Evolutionary conservation across 2,329 filamentous ascomycete species (phyloP), one percentile per base, ranked within the genome.

Genomic region (Colletotrichum tropicicola): DNA sequence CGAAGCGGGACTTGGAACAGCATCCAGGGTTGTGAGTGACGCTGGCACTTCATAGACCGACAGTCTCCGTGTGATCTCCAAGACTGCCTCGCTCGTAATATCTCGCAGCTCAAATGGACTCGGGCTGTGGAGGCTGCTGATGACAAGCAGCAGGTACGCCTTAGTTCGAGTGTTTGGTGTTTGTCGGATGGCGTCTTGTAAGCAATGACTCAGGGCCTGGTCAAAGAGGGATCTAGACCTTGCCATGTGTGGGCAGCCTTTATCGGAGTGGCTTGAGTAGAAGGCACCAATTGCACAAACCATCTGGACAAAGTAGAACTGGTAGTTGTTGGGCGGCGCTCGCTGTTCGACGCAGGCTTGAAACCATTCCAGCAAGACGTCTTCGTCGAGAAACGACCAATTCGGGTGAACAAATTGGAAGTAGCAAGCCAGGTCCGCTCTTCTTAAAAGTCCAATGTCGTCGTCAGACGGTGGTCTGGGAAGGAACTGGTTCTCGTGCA

Each of bases 331-430:
- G 25, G 56, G 13, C 3, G 25, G 25, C 12, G 30, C 35, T 12
- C n/a, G 23, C 19, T 44, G 56, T 23, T 52, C 45, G 35, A 51
- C 45, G n/a, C 32, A 52, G 23, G 25, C 21, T 30, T 59, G 44
- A 25, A 43, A 59, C 44, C 35, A 51, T 8, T 43, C 44, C n/a
- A 21, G 23, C 10, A 52, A 10, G 19, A n/a, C 6, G 6, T 9
- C 25, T 30, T 41, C 56, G 35, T 59, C 56, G 4, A 59, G 45
- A 23, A 52, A 51, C 4, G n/a, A 28, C 45, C 45, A 59, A 35
- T 51, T 43, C 2, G 55, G 55, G n/a, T 59, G 55, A 27, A 51
- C 44, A 21, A 49, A 30, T 5, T 41, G 55, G 9, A 59, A 49
- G 35, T 51, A 59, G 35, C 44, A 41, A 32, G 47, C 55, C 7